These are phyloP conservation scores for Blastobotrys malaysiensis DNA, from an alignment of 1,139 yeast genomes.

Conservation along the genomic window DNA sequence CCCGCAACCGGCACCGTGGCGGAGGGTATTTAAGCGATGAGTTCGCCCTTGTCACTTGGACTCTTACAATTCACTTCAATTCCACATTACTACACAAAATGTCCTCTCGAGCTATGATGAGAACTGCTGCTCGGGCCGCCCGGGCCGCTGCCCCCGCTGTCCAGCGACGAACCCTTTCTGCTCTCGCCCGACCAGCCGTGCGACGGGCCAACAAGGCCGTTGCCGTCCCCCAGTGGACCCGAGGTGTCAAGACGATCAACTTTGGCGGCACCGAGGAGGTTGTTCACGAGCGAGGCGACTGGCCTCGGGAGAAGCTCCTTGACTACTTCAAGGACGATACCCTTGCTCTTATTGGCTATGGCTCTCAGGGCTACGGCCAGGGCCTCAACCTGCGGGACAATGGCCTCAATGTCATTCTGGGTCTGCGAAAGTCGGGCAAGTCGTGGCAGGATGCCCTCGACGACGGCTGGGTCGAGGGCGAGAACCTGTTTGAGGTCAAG, in stretches of 20 bases:
- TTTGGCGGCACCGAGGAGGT: constrained; percentile 93
- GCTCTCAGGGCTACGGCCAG: constrained; percentile 99
- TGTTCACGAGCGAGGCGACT: constrained; percentile 98
- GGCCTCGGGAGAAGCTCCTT: constrained; percentile 96
- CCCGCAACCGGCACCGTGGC: neutral
- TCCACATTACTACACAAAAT: constrained; percentile 6
- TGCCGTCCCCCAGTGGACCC: constrained; percentile 28
- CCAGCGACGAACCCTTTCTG: constrained; percentile 22
- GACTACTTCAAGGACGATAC: constrained; percentile 98
- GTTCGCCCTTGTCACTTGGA: neutral
- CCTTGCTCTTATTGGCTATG: constrained; percentile 96
- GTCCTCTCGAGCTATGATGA: constrained; percentile 15
- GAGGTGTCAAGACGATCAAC: constrained; percentile 95
- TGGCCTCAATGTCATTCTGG: constrained; percentile 93
- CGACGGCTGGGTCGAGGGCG: constrained; percentile 99
- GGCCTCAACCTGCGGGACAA: constrained; percentile 99
- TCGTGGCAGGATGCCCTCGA: constrained; percentile 99
- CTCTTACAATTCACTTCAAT: neutral
- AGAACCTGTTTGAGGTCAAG: constrained; percentile 89
- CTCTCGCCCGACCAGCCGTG: constrained; percentile 19
- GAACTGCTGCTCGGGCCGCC: constrained; percentile 23
- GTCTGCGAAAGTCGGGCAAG: constrained; percentile 98
- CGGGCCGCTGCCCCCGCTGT: constrained; percentile 22
- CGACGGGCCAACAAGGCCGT: constrained; percentile 22
- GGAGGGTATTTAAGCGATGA: neutral